Evolutionary conservation across 768 basidiomycete species (phyloP).

Genomic region (Russula griseocarnosa): DNA sequence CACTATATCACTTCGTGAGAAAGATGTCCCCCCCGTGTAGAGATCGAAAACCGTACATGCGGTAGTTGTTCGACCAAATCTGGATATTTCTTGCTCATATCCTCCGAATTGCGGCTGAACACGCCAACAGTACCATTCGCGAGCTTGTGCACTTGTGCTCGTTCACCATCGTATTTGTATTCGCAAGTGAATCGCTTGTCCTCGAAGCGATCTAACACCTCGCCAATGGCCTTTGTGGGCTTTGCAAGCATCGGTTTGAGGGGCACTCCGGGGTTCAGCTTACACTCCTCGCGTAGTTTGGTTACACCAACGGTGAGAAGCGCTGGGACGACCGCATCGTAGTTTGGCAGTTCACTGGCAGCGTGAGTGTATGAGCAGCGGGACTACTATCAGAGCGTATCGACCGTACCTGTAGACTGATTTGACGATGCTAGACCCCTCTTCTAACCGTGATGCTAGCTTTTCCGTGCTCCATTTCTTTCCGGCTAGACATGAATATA

Average conservation of each 20-base stretch:
- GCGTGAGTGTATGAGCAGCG: background rate
- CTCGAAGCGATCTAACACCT: slow-evolving; percentile 96
- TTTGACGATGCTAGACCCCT: slow-evolving; percentile 75
- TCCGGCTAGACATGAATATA: slow-evolving; percentile 42
- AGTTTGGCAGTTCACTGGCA: slow-evolving; percentile 84
- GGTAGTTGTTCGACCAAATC: slow-evolving; percentile 95
- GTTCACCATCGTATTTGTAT: slow-evolving; percentile 99
- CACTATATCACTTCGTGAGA: slow-evolving; percentile 48
- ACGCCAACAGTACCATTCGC: slow-evolving; percentile 81
- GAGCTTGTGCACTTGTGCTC: slow-evolving; percentile 88
- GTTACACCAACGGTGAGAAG: slow-evolving; percentile 75
- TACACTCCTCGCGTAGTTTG: slow-evolving; percentile 68
- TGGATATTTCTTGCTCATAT: slow-evolving; percentile 99
- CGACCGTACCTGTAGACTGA: slow-evolving; percentile 79
- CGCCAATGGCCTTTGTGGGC: slow-evolving; percentile 97
- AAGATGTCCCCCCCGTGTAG: background rate
- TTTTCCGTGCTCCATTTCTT: slow-evolving; percentile 77
- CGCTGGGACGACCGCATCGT: slow-evolving; percentile 89
- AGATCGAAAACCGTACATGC: slow-evolving; percentile 45
- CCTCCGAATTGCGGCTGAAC: slow-evolving; percentile 96
- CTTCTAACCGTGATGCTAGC: slow-evolving; percentile 66
- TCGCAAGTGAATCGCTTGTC: slow-evolving; percentile 95
- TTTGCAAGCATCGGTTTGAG: slow-evolving; percentile 99
- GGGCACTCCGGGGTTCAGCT: slow-evolving; percentile 92
- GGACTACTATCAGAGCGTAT: background rate